Base-by-base conservation (phyloP, 2,329 filamentous ascomycete genomes). In the Epichloe amarillans region DNA sequence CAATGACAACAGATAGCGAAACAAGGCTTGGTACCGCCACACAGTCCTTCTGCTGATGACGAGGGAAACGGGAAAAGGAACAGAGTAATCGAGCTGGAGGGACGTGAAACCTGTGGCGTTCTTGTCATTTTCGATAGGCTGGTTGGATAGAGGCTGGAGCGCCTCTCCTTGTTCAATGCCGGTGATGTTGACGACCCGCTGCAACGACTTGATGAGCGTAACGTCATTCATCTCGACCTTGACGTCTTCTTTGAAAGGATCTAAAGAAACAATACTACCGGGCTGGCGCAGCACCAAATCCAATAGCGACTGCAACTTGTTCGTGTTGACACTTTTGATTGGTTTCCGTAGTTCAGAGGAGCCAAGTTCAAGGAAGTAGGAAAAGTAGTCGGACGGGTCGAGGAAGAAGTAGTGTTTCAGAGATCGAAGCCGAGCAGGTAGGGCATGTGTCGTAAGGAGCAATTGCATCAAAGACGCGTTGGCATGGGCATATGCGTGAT, bases 361-460 rank as follows among this genome's bases (percentile, higher is more conserved):
- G 50, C 88, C 83, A 19, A 98, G 81, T 63, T 98, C 93, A 53
- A 98, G 82, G 66, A 98, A 98, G 68, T 97, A 95, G 3, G 89
- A 89, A 67, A 98, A 97, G 72, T 95, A 98, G 66, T 98, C 93
- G 36, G 93, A 96, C 8, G 90, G 86, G 60, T 97, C 91, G 55
- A 98, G 82, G 74, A 98, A 98, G 73, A 97, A 98, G 71, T 98
- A 98, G 68, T 98, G 93, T 66, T 98, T 98, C 39, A 98, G 74
- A 14, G 91, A 97, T 44, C 85, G 82, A 51, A 98, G 76, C 38
- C 93, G 81, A 30, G 87, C 85, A 0, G 91, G 90, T 5, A 98
- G 77, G 12, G 87, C 87, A 63, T 98, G 93, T 6, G 93, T 93
- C 0, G 91, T 97, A 40, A 98, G 76, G 3, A 98, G 81, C 0